Evolutionary conservation across 2,329 filamentous ascomycete genomes (phyloP), one percentile per base, ranked within the genome.

Genomic region (Sarocladiaceae sp.): DNA sequence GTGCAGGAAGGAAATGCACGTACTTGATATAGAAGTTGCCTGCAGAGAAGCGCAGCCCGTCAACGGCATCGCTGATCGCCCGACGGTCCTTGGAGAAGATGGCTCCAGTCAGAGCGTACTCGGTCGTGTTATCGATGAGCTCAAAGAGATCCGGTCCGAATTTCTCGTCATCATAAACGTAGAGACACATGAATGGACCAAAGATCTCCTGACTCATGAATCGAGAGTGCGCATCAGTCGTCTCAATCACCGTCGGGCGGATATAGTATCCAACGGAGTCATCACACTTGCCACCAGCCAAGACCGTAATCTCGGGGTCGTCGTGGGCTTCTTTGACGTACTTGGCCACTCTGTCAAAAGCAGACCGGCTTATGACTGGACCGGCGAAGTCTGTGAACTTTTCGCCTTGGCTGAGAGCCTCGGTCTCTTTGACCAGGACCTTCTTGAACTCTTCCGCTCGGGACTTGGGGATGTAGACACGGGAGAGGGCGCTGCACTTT

Each of bases 21-120:
- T 44, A 54, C 59, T 90, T 33, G 64, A 90, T 77, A 69, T 90
- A 90, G 61, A 90, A 88, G 70, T 90, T 90, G 13, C 87, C 87
- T 0, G 86, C 86, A 0, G 83, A 71, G 60, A 88, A 80, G 50
- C 83, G 74, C 39, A 90, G 70, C 40, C 73, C 76, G 51, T 87
- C 78, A 63, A 88, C 84, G 0, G 86, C 87, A 47, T 74, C 74
- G 17, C 81, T 75, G 37, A 89, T 15, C 3, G 77, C 83, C 10
- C 75, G 69, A 13, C 85, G 72, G 62, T 88, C 84, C 52, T 76
- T 70, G 1, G 86, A 84, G 63, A 90, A 90, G 31, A 90, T 74
- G 46, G 84, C 78, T 3, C 87, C 87, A 0, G 87, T 90, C 22
- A 90, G 73, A 12, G 59, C 60, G n/a, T 33, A 33, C 29, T 33